A percentile compares a stretch with the other conserved stretches of the same genome.
These are phyloP conservation scores for Wickerhamomyces pijperi DNA, from an alignment of 805 yeast genomes.

Conservation along the genomic window DNA sequence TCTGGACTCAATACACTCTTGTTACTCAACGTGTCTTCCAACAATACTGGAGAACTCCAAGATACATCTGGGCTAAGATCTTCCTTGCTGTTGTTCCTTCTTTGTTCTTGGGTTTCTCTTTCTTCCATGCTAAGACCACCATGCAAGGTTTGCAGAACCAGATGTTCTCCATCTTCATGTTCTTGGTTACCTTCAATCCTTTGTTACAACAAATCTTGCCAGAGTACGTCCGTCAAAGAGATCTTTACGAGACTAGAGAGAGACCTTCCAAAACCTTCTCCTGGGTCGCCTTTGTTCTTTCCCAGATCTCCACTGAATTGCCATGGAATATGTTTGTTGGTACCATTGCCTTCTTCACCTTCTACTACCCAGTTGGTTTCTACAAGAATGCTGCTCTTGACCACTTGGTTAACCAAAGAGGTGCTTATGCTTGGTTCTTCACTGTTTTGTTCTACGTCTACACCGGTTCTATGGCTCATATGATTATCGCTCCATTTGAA, in stretches of 20 bases:
- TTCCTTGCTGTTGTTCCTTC: constrained; percentile 41
- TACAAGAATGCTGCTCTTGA: constrained; percentile 38
- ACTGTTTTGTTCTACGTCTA: constrained; percentile 38
- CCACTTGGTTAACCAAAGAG: constrained; percentile 6
- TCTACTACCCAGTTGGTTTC: constrained; percentile 67
- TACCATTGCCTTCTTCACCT: constrained; percentile 49
- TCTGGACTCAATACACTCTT: constrained; percentile 28
- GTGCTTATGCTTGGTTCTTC: constrained; percentile 27
- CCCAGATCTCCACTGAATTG: constrained; percentile 54
- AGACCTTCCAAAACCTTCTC: constrained; percentile 61
- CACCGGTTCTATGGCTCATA: constrained; percentile 47
- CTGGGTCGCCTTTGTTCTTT: constrained; percentile 51
- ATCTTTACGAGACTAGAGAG: constrained; percentile 62
- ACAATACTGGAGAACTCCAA: constrained; percentile 61
- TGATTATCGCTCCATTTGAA: constrained; percentile 48
- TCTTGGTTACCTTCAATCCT: constrained; percentile 43
- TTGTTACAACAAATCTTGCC: constrained; percentile 56
- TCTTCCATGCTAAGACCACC: constrained; percentile 54
- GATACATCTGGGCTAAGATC: constrained; percentile 49
- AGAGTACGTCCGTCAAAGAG: constrained; percentile 47
- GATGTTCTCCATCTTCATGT: constrained; percentile 69
- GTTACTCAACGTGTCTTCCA: constrained; percentile 46
- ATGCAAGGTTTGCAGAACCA: constrained; percentile 72
- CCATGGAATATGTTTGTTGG: constrained; percentile 56
- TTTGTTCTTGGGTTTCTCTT: constrained; percentile 66